Base-by-base conservation (phyloP, 176 grass and related monocot species). In the Ananas comosus region DNA sequence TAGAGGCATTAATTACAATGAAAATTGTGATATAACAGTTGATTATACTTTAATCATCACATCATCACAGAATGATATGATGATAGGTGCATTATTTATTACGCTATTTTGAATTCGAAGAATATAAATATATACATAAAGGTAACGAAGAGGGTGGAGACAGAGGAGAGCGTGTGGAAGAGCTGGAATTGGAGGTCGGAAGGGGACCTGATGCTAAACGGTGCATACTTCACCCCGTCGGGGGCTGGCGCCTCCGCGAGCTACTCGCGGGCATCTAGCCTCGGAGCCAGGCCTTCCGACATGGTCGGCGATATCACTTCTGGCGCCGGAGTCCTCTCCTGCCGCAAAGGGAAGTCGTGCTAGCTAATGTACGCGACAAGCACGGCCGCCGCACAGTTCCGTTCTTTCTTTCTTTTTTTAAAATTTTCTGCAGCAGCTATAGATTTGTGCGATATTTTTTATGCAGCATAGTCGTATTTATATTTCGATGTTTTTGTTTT, bases 121-220 rank as follows among this genome's bases (percentile, higher is more conserved):
- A 42, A 4, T 42, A 42, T 42, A 42, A 42, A 42, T 42, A 42
- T 42, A 16, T 22, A 22, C 13, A 7, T 18, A 22, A 22, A 61
- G 56, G 56, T 61, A 19, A 61, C 56, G 3, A 61, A 61, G 21
- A 61, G 56, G n/a, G 56, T 61, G 56, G 56, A 61, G 9, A 61
- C 56, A 0, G 16, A 61, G 21, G 16, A 16, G 2, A 9, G 8
- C 21, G 56, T 61, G 17, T 61, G 56, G 56, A 21, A 61, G 56
- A 61, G 56, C 12, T 61, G 56, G 56, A 61, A 61, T 19, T 61
- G 56, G 56, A 61, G 56, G 21, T 61, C 56, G 21, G 56, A 61
- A 19, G 56, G 56, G 16, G 56, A 61, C 16, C 56, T 61, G 4
- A 16, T 61, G 16, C 56, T 61, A 16, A 61, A 61, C 56, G 56